Evolutionary conservation across 2,329 filamentous ascomycete genomes (phyloP), one percentile per base, ranked within the genome.

Genomic region (Corniculantispora saksenae): DNA sequence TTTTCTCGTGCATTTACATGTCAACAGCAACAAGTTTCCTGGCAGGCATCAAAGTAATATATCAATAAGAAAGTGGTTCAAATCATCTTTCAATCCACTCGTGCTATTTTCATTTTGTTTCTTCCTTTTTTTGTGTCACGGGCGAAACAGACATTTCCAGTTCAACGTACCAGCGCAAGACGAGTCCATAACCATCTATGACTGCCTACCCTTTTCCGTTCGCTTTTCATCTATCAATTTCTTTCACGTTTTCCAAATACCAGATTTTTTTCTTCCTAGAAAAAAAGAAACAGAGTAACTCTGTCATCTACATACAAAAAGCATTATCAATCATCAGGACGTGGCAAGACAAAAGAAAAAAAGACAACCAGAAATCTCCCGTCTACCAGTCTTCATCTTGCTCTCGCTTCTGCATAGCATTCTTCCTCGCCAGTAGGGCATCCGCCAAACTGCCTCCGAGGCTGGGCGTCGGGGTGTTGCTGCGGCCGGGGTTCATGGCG

Each of bases 371-470:
- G 45, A 32, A 9, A 25, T 32, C 40, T 23, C 27, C 17, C 23
- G 6, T 71, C 71, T 75, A 91, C 89, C 89, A 91, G 73, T 92
- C 88, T 69, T 91, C 89, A 55, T 91, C 89, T 21, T 91, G 88
- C 64, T 86, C 82, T 76, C 86, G 87, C 72, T 84, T 87, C 72
- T 89, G 88, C 89, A 93, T 92, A 7, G 90, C 90, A 69, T 86
- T 88, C 80, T 94, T 90, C 71, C 92, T 83, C 51, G 90, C 90
- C 71, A 91, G 81, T 71, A 95, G 79, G n/a, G 91, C 91, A 74
- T 94, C 91, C 2, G 92, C 92, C 70, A 95, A 78, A 54, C 91
- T 91, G 57, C 90, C 90, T 3, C 87, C 89, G 67, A 93, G 75
- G 74, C 89, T 91, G 17, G 89, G 86, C 45, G 86, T 93, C 3